Evolutionary conservation across 1,284 basidiomycete genomes (phyloP).

Genomic region (Ganoderma lingzhi): DNA sequence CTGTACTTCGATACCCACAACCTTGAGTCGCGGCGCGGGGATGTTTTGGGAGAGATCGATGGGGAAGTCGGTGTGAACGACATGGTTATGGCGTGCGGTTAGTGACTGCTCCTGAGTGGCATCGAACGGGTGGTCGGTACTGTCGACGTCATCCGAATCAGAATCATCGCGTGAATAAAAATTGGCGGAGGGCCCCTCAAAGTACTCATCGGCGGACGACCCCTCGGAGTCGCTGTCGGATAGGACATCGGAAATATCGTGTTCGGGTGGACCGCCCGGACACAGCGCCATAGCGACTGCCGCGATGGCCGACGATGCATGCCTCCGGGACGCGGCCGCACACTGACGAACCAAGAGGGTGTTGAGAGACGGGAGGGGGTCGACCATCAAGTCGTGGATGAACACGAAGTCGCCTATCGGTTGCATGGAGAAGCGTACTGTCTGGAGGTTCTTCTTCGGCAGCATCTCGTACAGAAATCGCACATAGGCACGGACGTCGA

Average conservation of each 20-base stretch:
- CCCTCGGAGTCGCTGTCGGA: no score
- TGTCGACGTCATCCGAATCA: no score
- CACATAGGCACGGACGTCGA: not conserved
- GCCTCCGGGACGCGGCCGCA: not conserved
- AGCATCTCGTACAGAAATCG: not conserved
- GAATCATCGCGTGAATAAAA: no score
- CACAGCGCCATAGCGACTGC: not conserved
- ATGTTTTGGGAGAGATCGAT: not conserved
- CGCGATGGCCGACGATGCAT: not conserved
- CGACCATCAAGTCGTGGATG: not conserved
- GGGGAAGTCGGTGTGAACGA: no score
- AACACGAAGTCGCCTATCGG: no score
- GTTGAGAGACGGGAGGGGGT: not conserved
- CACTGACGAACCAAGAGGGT: not conserved
- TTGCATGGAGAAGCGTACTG: not conserved
- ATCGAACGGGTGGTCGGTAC: no score
- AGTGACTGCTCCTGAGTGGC: no score
- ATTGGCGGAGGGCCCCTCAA: no score
- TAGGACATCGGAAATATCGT: no score
- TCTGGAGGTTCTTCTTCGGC: not conserved
- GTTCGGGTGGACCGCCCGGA: not conserved
- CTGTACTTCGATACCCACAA: not conserved
- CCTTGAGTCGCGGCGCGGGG: not conserved
- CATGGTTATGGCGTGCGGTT: no score
- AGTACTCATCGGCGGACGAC: no score